A percentile compares a stretch with the other conserved stretches of the same genome.
Evolutionary conservation across 306 rosid species (phyloP).

Genomic region (Rubus parviflorus): DNA sequence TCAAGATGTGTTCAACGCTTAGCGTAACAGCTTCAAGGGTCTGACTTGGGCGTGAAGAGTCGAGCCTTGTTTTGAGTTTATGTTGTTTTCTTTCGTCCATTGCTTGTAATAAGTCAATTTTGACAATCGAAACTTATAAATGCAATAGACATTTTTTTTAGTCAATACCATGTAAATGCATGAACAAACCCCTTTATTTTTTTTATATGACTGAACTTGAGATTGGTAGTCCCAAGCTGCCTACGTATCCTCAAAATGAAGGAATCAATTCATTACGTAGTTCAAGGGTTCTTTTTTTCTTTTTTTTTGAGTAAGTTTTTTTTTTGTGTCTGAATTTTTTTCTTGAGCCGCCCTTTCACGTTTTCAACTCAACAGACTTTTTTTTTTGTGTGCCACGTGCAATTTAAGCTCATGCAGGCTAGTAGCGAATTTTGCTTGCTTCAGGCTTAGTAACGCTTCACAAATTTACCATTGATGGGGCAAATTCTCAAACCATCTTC

Average conservation of each 20-base stretch:
- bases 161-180: too few species aligned
- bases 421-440: neutral
- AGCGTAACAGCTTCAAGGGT: too few species aligned
- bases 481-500: neutral
- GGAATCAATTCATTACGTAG: neutral
- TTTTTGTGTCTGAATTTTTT: neutral
- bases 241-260: neutral
- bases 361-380: neutral
- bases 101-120: too few species aligned
- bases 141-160: too few species aligned
- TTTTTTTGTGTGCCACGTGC: neutral
- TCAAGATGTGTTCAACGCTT: too few species aligned
- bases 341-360: neutral
- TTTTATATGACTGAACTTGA: neutral
- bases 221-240: neutral
- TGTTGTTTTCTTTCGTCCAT: too few species aligned
- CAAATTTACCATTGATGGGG: neutral
- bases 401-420: neutral
- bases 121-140: neutral
- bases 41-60: too few species aligned
- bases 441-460: neutral
- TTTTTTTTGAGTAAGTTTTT: neutral
- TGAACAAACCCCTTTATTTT: neutral
- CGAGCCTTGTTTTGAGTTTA: too few species aligned
- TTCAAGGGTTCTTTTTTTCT: neutral